Evolutionary conservation across 148 eudicot species (phyloP).

Genomic region (Pouteria glomerata): DNA sequence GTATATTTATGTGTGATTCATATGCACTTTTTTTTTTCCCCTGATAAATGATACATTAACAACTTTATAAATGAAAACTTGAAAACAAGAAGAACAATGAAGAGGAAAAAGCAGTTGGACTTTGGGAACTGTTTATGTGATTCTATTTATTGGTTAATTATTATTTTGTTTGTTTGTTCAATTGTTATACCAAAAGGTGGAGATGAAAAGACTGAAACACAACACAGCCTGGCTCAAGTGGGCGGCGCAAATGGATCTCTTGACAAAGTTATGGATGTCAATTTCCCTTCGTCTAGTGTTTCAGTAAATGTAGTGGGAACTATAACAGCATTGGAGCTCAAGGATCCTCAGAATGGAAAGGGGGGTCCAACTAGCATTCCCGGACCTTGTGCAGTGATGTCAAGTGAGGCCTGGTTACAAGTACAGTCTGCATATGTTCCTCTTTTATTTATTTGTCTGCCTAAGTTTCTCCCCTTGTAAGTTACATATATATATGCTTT

Average conservation of each 20-base stretch:
- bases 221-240: slow-evolving; percentile 19
- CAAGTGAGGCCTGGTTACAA: slow-evolving; percentile 76
- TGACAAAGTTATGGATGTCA: slow-evolving; percentile 41
- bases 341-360: slow-evolving; percentile 36
- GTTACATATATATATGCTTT: neutral
- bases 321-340: slow-evolving; percentile 43
- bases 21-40: too few relatives aligned
- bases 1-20: too few relatives aligned
- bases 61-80: neutral
- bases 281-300: slow-evolving; percentile 32
- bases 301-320: slow-evolving; percentile 35
- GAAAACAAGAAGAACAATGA: neutral
- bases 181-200: slow-evolving; percentile 23
- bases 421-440: slow-evolving; percentile 24
- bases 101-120: neutral
- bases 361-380: slow-evolving; percentile 32
- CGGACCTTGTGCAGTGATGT: slow-evolving; percentile 32
- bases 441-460: neutral
- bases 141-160: neutral
- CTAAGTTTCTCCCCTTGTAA: neutral
- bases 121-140: neutral
- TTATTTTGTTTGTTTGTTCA: neutral
- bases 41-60: too few relatives aligned
- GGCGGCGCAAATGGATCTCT: slow-evolving; percentile 25
- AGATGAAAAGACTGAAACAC: slow-evolving; percentile 38